phyloP scores from a whole-genome alignment of 768 basidiomycete species.

The Auricularia sp. region DNA sequence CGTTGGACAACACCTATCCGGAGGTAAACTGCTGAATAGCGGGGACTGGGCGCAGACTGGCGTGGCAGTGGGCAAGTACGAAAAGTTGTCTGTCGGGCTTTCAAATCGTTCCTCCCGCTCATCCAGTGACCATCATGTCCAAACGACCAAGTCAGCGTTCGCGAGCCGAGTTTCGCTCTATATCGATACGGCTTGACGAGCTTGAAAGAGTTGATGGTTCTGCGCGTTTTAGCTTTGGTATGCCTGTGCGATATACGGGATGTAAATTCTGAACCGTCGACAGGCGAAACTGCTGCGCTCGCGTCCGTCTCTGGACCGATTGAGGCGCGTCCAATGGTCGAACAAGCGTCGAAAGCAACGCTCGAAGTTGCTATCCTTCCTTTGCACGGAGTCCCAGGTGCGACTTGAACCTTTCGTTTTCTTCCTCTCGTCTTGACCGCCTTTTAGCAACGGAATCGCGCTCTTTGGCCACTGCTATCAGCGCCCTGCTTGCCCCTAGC shows the following conservation, averaged over 20 bases:
- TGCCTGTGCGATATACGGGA: conserved; percentile 8
- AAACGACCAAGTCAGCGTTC: not conserved
- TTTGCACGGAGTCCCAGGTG: conserved; percentile 50
- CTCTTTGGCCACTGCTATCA: conserved; percentile 42
- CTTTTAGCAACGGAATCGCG: conserved; percentile 49
- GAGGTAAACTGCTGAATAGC: no score
- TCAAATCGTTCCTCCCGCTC: not conserved
- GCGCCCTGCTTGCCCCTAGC: conserved; percentile 47
- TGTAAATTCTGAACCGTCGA: no score
- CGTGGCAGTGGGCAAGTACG: no score
- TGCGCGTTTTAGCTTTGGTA: conserved; percentile 60
- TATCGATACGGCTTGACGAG: conserved; percentile 43
- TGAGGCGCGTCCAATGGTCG: conserved; percentile 57
- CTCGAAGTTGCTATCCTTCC: conserved; percentile 70
- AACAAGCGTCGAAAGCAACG: conserved; percentile 62
- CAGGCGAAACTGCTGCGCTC: conserved; percentile 38
- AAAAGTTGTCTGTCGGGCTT: not conserved
- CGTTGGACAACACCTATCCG: no score
- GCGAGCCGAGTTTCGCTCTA: conserved; percentile 17
- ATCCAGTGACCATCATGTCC: not conserved
- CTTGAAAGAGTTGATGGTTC: conserved; percentile 71
- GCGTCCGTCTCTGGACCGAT: conserved; percentile 77
- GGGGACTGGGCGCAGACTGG: no score
- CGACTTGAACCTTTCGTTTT: conserved; percentile 1
- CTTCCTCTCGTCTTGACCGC: not conserved